Evolutionary conservation across 164 flowering plant genomes (phyloP).

Genomic region (Litsea cubeba): DNA sequence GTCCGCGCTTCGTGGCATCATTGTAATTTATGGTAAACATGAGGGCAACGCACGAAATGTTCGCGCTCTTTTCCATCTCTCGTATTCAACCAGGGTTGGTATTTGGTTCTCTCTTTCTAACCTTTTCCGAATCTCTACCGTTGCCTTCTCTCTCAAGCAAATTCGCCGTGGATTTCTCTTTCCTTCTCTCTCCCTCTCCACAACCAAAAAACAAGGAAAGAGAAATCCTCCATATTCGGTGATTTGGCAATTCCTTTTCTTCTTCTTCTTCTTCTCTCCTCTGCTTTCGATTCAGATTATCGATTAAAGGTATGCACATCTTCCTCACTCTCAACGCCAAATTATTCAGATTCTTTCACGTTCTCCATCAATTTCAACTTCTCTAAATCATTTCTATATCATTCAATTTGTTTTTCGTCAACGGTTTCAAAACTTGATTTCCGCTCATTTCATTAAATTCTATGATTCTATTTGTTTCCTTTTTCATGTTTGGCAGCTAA

Average conservation of each 20-base stretch:
- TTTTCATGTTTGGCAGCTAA: background rate
- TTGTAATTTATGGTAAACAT: background rate
- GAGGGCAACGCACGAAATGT: background rate
- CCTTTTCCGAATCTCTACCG: background rate
- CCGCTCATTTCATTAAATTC: background rate
- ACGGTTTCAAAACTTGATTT: background rate
- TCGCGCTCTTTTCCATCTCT: background rate
- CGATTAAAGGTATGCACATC: background rate
- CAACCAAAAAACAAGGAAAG: too few relatives aligned
- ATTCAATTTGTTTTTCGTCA: too few relatives aligned
- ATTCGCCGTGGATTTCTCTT: background rate
- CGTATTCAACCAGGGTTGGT: background rate
- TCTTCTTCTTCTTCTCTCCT: background rate
- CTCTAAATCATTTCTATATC: background rate
- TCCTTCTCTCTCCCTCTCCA: background rate
- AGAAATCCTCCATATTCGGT: background rate
- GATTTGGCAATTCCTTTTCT: background rate
- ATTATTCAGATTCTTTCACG: too few relatives aligned
- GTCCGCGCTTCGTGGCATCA: too few relatives aligned
- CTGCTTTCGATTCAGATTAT: background rate
- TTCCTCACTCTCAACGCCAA: background rate
- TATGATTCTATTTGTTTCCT: background rate
- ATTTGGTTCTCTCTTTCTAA: background rate
- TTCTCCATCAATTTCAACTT: background rate
- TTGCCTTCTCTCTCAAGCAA: background rate